Base-by-base conservation (phyloP, 1,284 basidiomycete genomes). In the Pyrrhoderma noxium region DNA sequence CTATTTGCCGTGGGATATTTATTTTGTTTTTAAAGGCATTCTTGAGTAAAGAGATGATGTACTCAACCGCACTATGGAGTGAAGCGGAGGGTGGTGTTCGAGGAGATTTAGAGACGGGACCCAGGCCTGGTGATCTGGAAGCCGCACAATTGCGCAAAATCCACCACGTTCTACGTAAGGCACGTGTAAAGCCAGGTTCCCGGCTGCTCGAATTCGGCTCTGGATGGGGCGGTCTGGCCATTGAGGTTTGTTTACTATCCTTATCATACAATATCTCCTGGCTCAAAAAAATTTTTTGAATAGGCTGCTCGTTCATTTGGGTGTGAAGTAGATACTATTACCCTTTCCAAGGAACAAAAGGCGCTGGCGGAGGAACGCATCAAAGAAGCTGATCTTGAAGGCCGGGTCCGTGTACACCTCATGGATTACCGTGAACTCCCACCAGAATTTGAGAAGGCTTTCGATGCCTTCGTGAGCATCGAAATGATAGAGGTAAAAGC, bases 201-300 rank as follows among this genome's bases (percentile, higher is more conserved):
- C 78, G 88, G 34, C 77, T 94, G 31, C 74, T 95, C 42, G 92
- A 95, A 68, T 91, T 94, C 60, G 92, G 92, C n/a, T 85, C 85
- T 47, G 92, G 92, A 7, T 94, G 92, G 92, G 92, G 92, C 11
- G 87, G 82, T 41, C 75, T 95, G 47, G 89, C 90, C 8, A 94
- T 95, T 56, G 87, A 89, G 76, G 88, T 87, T 34, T 65, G 76
- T 47, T 62, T 4, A 35, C 13, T 16, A 31, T 19, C 16, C 16
- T 13, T n/a, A 14, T 14, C 37, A 14, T 62, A 25, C 37, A 36
- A 45, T 18, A 44, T 25, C 49, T 14, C n/a, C n/a, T 8, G 37
- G 23, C 8, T 36, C 25, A 43, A 9, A 1, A 34, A 13, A 35
- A 35, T 40, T 48, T 38, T 22, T 48, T 52, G 42, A 49, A 21